Conservation (phyloP, 345 rosid genomes). For the Rhizophora mangle region DNA sequence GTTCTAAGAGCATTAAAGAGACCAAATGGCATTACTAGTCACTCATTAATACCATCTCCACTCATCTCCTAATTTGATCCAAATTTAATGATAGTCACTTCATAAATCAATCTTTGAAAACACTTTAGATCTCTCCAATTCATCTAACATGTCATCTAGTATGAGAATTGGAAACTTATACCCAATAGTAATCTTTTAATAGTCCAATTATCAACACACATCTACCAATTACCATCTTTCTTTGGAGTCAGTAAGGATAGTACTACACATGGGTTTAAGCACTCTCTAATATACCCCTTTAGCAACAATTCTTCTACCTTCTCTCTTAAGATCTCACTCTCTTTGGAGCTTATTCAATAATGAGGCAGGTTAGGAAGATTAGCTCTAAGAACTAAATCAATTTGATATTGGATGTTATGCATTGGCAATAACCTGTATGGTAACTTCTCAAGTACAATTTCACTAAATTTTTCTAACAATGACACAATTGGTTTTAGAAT, state of each 20-base stretch:
- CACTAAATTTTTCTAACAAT: background rate
- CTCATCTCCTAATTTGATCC: background rate
- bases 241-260: background rate
- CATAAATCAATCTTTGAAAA: background rate
- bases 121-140: background rate
- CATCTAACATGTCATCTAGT: background rate
- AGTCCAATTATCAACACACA: background rate
- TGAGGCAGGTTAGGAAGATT: no score
- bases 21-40: background rate
- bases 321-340: no score
- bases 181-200: background rate
- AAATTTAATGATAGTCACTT: background rate
- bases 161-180: background rate
- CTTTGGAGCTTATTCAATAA: no score
- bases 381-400: no score
- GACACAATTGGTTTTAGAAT: background rate
- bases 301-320: background rate
- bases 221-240: conserved; percentile 3
- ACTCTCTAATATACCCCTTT: background rate
- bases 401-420: background rate
- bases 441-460: background rate
- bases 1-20: background rate
- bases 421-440: background rate
- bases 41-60: background rate
- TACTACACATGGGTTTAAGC: background rate